Conservation (phyloP, 2,329 filamentous ascomycete species). For the Monosporascus sp. region DNA sequence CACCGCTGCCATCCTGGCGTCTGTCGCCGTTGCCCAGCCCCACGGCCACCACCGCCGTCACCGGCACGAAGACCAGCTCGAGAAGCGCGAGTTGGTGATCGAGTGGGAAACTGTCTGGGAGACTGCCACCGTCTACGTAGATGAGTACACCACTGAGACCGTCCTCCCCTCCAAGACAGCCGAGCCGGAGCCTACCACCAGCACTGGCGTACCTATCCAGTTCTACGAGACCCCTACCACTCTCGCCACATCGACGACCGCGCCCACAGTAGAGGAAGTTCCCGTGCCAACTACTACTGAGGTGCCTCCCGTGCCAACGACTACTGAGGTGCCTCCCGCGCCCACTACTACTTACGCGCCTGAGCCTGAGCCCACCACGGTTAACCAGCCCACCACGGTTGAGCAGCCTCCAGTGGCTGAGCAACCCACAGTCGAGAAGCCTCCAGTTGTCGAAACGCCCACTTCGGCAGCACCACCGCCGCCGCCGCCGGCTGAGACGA, state of each 20-base stretch:
- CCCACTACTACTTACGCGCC: constrained; percentile 4
- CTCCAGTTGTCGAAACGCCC: constrained; percentile 7
- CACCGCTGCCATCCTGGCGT: constrained; percentile 37
- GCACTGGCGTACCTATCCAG: constrained; percentile 7
- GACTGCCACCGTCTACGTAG: constrained; percentile 46
- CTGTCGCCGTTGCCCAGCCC: constrained; percentile 45
- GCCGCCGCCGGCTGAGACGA: constrained; percentile 6
- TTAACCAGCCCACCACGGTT: background rate
- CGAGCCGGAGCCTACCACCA: constrained; percentile 17
- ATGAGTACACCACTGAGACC: constrained; percentile 42
- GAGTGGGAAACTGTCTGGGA: constrained; percentile 43
- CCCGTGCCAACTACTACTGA: background rate
- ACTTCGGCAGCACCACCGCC: constrained; percentile 1
- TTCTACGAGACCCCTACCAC: constrained; percentile 1
- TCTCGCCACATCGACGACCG: constrained; percentile 18
- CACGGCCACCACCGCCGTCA: constrained; percentile 34
- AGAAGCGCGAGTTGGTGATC: constrained; percentile 41
- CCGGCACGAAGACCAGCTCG: constrained; percentile 31
- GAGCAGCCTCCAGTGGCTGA: no score
- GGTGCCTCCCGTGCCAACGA: constrained; percentile 2
- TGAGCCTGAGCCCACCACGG: constrained; percentile 5
- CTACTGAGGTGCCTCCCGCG: constrained; percentile 1
- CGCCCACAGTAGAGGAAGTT: constrained; percentile 7
- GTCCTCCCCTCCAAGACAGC: constrained; percentile 28
- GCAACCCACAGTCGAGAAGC: no score